phyloP scores from a whole-genome alignment of 176 grass and related monocot genomes.

The Oryza glaberrima region DNA sequence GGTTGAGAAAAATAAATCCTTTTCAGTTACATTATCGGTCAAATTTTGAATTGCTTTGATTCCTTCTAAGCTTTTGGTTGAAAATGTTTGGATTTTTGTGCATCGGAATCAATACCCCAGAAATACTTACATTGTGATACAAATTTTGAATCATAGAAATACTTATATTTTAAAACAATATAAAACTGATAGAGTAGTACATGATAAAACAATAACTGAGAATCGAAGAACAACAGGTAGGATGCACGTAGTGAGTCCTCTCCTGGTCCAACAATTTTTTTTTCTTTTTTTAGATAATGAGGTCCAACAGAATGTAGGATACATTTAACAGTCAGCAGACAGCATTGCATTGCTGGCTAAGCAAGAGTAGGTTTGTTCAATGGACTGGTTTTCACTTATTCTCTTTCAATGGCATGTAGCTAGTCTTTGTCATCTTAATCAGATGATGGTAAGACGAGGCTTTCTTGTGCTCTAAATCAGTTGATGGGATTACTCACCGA shows the following conservation, averaged over 20 bases:
- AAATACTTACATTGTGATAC: too few relatives aligned
- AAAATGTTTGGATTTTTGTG: too few relatives aligned
- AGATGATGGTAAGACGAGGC: background rate
- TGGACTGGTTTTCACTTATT: background rate
- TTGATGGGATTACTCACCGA: constrained; percentile 44
- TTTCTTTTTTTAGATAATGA: too few relatives aligned
- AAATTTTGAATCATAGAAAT: too few relatives aligned
- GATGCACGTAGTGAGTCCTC: background rate
- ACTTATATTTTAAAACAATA: too few relatives aligned
- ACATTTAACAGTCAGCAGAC: constrained; percentile 17
- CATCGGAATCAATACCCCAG: too few relatives aligned
- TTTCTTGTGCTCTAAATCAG: constrained; percentile 2
- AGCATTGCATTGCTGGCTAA: constrained; percentile 6
- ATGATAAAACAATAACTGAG: background rate
- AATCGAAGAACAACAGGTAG: constrained; percentile 25
- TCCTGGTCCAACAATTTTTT: background rate
- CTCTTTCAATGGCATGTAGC: background rate
- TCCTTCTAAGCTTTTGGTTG: too few relatives aligned
- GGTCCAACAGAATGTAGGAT: background rate
- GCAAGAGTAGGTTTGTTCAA: constrained; percentile 1
- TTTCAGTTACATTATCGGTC: too few relatives aligned
- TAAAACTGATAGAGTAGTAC: too few relatives aligned
- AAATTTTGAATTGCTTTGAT: too few relatives aligned
- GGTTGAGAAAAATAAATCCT: too few relatives aligned
- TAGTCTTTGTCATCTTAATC: background rate